A percentile compares a stretch with the other conserved stretches of the same genome.
These are phyloP conservation scores for Populus ilicifolia DNA, from an alignment of 345 rosid genomes.

Conservation along the genomic window DNA sequence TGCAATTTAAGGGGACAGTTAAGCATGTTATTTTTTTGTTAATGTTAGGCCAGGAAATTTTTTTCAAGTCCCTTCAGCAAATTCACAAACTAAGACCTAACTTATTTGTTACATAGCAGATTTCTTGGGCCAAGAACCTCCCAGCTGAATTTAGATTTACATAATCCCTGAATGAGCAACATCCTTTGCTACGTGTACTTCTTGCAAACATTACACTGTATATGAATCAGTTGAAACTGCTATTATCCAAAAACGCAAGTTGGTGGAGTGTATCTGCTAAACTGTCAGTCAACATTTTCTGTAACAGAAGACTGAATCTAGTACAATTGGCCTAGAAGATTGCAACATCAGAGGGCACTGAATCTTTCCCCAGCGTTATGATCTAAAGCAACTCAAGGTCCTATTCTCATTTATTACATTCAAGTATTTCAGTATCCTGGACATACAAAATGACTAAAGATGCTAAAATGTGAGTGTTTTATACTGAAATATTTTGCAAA, in stretches of 20 bases:
- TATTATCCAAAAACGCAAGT: neutral
- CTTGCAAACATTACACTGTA: neutral
- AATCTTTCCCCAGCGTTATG: neutral
- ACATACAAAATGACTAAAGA: neutral
- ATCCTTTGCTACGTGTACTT: neutral
- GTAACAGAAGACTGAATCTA: neutral
- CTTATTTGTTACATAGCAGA: neutral
- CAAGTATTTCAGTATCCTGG: neutral
- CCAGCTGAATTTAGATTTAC: neutral
- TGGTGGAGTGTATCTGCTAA: neutral
- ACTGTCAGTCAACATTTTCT: neutral
- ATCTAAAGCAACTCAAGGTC: neutral
- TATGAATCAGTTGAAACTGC: neutral
- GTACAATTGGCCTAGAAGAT: neutral
- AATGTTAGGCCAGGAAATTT: neutral
- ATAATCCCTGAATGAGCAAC: neutral
- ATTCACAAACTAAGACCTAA: neutral
- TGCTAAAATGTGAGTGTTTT: neutral
- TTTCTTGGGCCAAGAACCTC: neutral
- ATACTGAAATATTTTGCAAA: conserved; percentile 2
- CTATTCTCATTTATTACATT: neutral
- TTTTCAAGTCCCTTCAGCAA: neutral
- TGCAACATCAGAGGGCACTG: neutral
- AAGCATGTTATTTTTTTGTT: neutral
- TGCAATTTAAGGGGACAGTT: neutral